A percentile compares a stretch with the other conserved stretches of the same genome.
phyloP scores from a whole-genome alignment of 768 basidiomycete genomes.

The Lenzites betulinus region DNA sequence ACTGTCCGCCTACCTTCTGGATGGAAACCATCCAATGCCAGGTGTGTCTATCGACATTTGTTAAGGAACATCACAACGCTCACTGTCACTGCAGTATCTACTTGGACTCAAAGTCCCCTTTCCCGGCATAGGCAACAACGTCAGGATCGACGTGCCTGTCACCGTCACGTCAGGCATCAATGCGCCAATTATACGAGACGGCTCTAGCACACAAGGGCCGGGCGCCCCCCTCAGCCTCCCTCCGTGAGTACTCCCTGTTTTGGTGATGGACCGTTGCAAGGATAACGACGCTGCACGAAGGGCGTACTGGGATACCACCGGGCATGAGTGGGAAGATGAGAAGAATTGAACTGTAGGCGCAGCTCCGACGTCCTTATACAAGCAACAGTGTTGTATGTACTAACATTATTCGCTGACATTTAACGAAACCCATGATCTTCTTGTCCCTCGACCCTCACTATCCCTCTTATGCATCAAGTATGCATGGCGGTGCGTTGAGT shows the following conservation, averaged over 20 bases:
- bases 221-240: background rate
- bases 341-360: background rate
- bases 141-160: conserved; percentile 3
- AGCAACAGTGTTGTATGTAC: no score
- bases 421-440: no score
- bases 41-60: background rate
- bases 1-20: conserved; percentile 18
- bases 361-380: background rate
- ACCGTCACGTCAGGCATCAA: conserved; percentile 13
- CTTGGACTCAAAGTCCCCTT: conserved; percentile 17
- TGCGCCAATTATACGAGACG: background rate
- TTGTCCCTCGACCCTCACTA: no score
- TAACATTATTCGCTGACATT: no score
- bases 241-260: background rate
- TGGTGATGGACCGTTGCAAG: no score
- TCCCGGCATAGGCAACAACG: conserved; percentile 16
- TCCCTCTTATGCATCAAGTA: no score
- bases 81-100: conserved; percentile 1
- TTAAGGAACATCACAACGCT: background rate
- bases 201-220: background rate
- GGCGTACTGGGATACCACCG: background rate
- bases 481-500: no score
- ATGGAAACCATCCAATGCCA: background rate
- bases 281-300: background rate
- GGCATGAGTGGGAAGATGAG: background rate